phyloP scores from a whole-genome alignment of 257 asterid species.

The Henckelia pumila region DNA sequence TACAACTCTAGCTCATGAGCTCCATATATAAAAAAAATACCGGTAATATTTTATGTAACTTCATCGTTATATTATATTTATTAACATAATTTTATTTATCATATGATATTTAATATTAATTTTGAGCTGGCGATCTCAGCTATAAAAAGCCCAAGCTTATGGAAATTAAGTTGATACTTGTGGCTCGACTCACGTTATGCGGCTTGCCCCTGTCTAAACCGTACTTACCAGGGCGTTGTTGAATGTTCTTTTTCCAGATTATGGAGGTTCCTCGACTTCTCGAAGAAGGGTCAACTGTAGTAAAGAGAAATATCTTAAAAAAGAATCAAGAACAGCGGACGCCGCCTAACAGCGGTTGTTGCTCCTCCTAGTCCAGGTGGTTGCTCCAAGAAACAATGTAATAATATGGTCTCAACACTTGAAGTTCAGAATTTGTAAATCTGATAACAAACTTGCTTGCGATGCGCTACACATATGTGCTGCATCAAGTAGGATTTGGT shows the following conservation, averaged over 20 bases:
- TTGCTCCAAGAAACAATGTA: constrained; percentile 49
- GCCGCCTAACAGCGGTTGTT: constrained; percentile 53
- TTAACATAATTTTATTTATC: too few species aligned
- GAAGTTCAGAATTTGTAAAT: constrained; percentile 26
- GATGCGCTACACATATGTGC: constrained; percentile 26
- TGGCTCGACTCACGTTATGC: background rate
- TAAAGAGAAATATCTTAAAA: constrained; percentile 75
- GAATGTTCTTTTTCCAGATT: constrained; percentile 42
- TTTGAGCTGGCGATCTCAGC: background rate
- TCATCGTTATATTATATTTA: too few species aligned
- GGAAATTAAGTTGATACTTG: too few species aligned
- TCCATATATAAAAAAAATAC: too few species aligned
- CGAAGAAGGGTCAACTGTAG: constrained; percentile 71
- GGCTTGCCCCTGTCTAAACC: background rate
- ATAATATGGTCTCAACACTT: background rate
- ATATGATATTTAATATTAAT: too few species aligned
- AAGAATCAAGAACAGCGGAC: constrained; percentile 69
- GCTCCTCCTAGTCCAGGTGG: constrained; percentile 58
- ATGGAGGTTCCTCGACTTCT: constrained; percentile 91
- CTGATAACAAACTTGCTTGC: constrained; percentile 22
- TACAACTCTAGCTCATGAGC: too few species aligned
- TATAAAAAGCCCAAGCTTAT: too few species aligned
- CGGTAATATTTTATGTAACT: too few species aligned
- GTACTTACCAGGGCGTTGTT: background rate
- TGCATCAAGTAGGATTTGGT: constrained; percentile 23